Conservation (phyloP, 2,329 filamentous ascomycete species). For the Xylaria sp. region DNA sequence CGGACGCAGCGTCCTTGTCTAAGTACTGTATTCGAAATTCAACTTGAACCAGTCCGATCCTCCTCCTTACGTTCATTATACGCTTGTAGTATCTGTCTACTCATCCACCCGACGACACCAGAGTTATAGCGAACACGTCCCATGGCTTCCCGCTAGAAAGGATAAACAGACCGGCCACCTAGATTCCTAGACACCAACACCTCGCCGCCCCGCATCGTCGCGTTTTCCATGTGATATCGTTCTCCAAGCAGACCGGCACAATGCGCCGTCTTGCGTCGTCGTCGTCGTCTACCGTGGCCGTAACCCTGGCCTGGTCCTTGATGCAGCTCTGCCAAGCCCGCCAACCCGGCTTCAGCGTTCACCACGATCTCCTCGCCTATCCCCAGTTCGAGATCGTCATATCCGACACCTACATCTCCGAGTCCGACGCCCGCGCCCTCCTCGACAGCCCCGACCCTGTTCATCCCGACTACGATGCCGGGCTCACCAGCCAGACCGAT, state of each 20-base stretch:
- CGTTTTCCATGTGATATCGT: constrained; percentile 51
- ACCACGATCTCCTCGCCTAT: constrained; percentile 87
- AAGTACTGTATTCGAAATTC: too few relatives aligned
- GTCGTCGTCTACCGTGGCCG: constrained; percentile 50
- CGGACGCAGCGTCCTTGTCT: too few relatives aligned
- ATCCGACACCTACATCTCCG: constrained; percentile 76
- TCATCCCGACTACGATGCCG: constrained; percentile 51
- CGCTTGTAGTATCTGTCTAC: too few relatives aligned
- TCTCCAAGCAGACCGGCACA: constrained; percentile 52
- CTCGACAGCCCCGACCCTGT: constrained; percentile 61
- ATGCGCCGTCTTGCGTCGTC: constrained; percentile 62
- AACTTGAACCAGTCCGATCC: too few relatives aligned
- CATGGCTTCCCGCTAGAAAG: neutral
- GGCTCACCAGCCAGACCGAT: constrained; percentile 48
- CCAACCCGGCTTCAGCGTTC: constrained; percentile 78
- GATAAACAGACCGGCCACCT: constrained; percentile 34
- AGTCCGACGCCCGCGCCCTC: constrained; percentile 73
- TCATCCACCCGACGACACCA: too few relatives aligned
- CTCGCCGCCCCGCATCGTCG: constrained; percentile 1
- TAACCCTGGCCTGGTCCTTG: constrained; percentile 49
- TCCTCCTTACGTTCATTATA: too few relatives aligned
- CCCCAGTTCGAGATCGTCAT: constrained; percentile 90
- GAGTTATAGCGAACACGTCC: too few relatives aligned
- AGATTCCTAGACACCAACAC: neutral
- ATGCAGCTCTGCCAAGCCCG: constrained; percentile 61